A percentile compares a stretch with the other conserved stretches of the same genome.
phyloP scores from a whole-genome alignment of 1,284 basidiomycete species.

The Cryptococcus depauperatus region DNA sequence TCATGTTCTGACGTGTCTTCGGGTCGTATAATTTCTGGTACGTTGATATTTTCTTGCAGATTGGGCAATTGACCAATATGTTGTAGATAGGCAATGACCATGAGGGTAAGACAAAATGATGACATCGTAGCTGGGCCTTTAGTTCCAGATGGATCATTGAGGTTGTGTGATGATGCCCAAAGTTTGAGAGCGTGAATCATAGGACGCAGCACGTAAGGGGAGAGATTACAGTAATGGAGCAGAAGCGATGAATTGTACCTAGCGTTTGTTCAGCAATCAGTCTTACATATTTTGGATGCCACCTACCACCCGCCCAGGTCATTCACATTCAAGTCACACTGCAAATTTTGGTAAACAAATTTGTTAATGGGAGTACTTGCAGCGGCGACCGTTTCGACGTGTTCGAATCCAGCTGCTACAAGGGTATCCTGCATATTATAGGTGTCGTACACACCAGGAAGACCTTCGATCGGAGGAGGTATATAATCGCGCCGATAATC shows the following conservation, averaged over 20 bases:
- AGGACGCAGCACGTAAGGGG: conserved; percentile 41
- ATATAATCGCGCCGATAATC: not conserved
- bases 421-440: conserved; percentile 20
- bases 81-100: conserved; percentile 44
- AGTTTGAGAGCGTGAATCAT: conserved; percentile 42
- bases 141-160: conserved; percentile 40
- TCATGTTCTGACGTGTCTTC: conserved; percentile 14
- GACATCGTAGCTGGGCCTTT: conserved; percentile 38
- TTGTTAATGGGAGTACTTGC: conserved; percentile 44
- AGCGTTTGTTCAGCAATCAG: conserved; percentile 1
- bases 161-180: conserved; percentile 35
- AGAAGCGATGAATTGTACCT: conserved; percentile 45
- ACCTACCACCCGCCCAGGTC: conserved; percentile 43
- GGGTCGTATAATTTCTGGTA: conserved; percentile 6
- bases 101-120: conserved; percentile 43
- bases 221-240: conserved; percentile 39
- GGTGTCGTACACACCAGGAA: conserved; percentile 34
- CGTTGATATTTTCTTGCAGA: conserved; percentile 29
- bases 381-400: conserved; percentile 18
- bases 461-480: conserved; percentile 4
- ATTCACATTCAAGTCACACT: conserved; percentile 43
- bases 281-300: not conserved
- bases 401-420: conserved; percentile 11
- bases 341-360: conserved; percentile 23
- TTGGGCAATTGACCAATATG: conserved; percentile 35